Base-by-base conservation (phyloP, 768 basidiomycete species). In the Phylloporus rhodoxanthus region DNA sequence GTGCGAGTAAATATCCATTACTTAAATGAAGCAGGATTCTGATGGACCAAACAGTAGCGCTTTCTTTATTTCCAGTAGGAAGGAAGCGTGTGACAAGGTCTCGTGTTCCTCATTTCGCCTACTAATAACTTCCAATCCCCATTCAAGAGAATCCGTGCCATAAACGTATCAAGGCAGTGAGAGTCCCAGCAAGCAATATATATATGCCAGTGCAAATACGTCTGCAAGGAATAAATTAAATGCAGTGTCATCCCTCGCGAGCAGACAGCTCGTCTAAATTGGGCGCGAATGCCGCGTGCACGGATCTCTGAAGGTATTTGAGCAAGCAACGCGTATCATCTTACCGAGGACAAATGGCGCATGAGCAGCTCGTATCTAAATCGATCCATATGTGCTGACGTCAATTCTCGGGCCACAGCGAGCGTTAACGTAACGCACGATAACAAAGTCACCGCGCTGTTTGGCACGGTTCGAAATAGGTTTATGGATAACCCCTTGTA, bases 401-500 rank as follows among this genome's bases (percentile, higher is more conserved):
- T 55, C 43, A 61, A 15, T n/a, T 20, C 5, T 17, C 8, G 7
- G 30, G 13, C 45, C 43, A 20, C 14, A 11, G 2, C 43, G 25
- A 50, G 21, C 48, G 40, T 50, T 46, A 37, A 29, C 28, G 33
- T 8, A 3, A 64, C 61, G 56, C 48, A 67, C 66, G 66, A 53
- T 64, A 98, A 69, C 80, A 99, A 87, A 33, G 96, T 99, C 55
- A 97, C 87, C 4, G 92, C 93, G 58, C 89, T 91, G 66, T 92
- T 93, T 14, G 96, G 96, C 55, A 98, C 95, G 8, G 96, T 99
- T 51, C 95, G 76, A 45, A 97, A 68, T 21, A 99, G 77, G 69
- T 97, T 98, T 55, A 97, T 82, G n/a, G 87, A 89, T 51, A 99
- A 67, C 7, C 96, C 96, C 52, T 87, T 85, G 72, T 99, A 99